Base-by-base conservation (phyloP, 805 yeast genomes). In the Henningerozyma blattae region DNA sequence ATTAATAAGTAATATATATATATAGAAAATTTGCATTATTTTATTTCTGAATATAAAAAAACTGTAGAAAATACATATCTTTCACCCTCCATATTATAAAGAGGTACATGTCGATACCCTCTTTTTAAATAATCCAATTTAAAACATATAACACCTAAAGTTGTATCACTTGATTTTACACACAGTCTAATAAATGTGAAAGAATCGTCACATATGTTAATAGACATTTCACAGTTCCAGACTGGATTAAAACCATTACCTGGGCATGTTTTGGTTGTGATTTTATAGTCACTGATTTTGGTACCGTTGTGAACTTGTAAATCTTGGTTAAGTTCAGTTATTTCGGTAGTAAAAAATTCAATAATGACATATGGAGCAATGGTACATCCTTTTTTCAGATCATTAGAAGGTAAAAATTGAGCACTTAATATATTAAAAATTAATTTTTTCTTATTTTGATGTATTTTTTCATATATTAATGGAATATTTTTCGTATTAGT, bases 231-330 rank as follows among this genome's bases (percentile, higher is more conserved):
- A 32, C 68, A 65, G 40, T 77, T 72, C 96, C 96, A 89, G 5
- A 68, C 56, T 0, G 96, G 96, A 48, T 82, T 85, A 58, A 83
- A 84, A 0, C 96, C 96, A 56, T 87, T 86, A 32, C 72, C 75
- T 5, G 54, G 49, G 1, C 79, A 68, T 4, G 43, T 32, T 9
- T 39, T 42, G 0, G 68, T 60, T 2, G 44, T 28, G 8, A 42
- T 44, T 9, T 41, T 42, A 1, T 38, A 34, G 4, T 22, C 37
- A 5, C 45, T 36, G 3, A 40, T n/a, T 15, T 32, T 36, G 4
- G 33, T 28, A 6, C 58, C 57, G 20, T 51, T 52, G 1, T 51
- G 33, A 2, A 63, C 53, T 4, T 33, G 40, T 10, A 41, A 15
- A 5, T 40, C 33, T 5, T 42, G 40, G 22, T 7, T 20, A 20